These are phyloP conservation scores for Ophiostoma himal-ulmi DNA, from an alignment of 2,329 filamentous ascomycete genomes.

Conservation along the genomic window DNA sequence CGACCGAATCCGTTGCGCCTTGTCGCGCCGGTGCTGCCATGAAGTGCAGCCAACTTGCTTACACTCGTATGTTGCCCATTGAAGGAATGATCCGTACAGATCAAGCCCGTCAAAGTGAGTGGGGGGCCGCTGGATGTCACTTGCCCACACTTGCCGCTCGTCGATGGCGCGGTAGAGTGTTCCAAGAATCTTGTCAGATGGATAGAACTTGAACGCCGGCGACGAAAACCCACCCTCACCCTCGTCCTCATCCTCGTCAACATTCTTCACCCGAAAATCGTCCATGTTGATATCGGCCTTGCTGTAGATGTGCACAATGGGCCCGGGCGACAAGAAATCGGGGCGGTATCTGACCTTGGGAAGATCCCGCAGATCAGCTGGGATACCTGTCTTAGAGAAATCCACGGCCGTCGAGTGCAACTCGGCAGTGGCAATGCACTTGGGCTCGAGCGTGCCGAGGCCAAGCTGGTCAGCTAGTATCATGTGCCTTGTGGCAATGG, in stretches of 20 bases:
- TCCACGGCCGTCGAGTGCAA: constrained; percentile 68
- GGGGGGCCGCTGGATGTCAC: constrained; percentile 39
- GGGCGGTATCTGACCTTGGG: constrained; percentile 42
- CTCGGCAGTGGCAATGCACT: constrained; percentile 52
- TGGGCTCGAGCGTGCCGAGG: constrained; percentile 45
- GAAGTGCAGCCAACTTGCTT: constrained; percentile 31
- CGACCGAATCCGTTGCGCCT: constrained; percentile 42
- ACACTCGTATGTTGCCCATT: constrained; percentile 30
- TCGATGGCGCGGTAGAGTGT: constrained; percentile 66
- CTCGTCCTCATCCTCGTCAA: constrained; percentile 44
- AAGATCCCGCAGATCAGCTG: constrained; percentile 44
- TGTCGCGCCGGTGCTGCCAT: constrained; percentile 34
- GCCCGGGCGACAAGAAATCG: constrained; percentile 49
- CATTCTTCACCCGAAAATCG: constrained; percentile 29
- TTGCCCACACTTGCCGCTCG: constrained; percentile 59
- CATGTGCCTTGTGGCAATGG: constrained; percentile 60
- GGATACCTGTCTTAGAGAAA: constrained; percentile 68
- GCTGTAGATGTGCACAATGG: constrained; percentile 41
- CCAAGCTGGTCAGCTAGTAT: constrained; percentile 55
- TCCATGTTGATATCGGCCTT: constrained; percentile 41
- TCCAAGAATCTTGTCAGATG: constrained; percentile 62
- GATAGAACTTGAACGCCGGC: constrained; percentile 53
- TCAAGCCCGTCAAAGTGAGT: constrained; percentile 28
- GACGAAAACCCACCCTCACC: constrained; percentile 44
- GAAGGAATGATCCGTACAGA: constrained; percentile 42